Conservation (phyloP, 331 rosid genomes). For the Malus hybrid region DNA sequence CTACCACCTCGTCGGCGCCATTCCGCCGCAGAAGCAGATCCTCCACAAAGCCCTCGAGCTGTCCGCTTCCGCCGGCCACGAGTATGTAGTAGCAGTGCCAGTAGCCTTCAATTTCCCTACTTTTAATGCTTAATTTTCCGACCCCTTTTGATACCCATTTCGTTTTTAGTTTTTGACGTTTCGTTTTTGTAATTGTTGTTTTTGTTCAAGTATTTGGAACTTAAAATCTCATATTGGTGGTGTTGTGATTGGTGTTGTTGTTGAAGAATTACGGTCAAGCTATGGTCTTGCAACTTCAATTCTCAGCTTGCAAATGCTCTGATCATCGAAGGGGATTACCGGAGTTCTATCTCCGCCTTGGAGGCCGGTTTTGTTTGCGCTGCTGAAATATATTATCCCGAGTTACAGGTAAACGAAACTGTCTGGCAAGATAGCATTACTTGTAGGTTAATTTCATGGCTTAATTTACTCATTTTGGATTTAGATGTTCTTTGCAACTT, state of each 20-base stretch:
- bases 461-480: constrained; percentile 6
- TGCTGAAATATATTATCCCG: constrained; percentile 56
- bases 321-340: constrained; percentile 83
- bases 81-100: constrained; percentile 26
- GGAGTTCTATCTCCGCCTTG: constrained; percentile 64
- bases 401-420: constrained; percentile 56
- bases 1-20: constrained; percentile 87
- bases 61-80: constrained; percentile 48
- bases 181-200: neutral
- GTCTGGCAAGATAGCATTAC: neutral
- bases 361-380: constrained; percentile 67
- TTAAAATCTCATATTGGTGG: neutral
- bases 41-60: constrained; percentile 78
- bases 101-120: neutral
- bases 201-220: neutral
- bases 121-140: neutral
- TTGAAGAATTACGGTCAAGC: constrained; percentile 41
- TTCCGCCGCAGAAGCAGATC: constrained; percentile 75
- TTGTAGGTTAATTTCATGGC: neutral
- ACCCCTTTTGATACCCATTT: no score
- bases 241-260: neutral
- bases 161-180: no score
- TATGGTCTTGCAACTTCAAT: constrained; percentile 96
- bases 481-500: constrained; percentile 94
- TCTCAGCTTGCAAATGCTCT: constrained; percentile 95